phyloP scores from a whole-genome alignment of 306 rosid genomes.

The Glycine soja region DNA sequence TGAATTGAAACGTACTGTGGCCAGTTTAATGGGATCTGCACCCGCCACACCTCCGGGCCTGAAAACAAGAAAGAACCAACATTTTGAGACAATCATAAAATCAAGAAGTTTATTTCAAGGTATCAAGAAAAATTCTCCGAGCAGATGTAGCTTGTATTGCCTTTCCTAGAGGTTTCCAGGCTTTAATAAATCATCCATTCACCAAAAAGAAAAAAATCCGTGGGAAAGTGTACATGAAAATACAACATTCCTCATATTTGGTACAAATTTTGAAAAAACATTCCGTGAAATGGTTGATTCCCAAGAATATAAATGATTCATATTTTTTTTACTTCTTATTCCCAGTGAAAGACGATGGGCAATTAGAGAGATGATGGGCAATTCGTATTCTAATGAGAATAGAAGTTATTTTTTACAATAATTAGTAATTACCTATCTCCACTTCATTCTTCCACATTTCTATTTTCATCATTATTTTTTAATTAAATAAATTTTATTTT shows the following conservation, averaged over 20 bases:
- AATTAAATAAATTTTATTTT: too few species aligned
- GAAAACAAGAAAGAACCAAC: slow-evolving; percentile 43
- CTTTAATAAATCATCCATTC: too few species aligned
- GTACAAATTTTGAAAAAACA: too few species aligned
- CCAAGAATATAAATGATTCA: too few species aligned
- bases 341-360: background rate
- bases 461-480: background rate
- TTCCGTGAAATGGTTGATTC: too few species aligned
- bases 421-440: background rate
- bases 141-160: too few species aligned
- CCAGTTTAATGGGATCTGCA: slow-evolving; percentile 57
- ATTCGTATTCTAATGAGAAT: background rate
- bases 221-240: too few species aligned
- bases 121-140: background rate
- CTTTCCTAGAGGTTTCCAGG: too few species aligned
- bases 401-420: too few species aligned
- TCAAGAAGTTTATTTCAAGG: background rate
- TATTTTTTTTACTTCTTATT: background rate
- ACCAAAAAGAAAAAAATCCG: too few species aligned
- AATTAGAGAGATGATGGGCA: too few species aligned
- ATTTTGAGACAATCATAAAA: slow-evolving; percentile 31
- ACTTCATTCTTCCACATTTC: background rate
- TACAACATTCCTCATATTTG: too few species aligned
- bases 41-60: slow-evolving; percentile 45
- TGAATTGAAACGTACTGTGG: slow-evolving; percentile 59